A percentile compares a stretch with the other conserved stretches of the same genome.
Evolutionary conservation across 2,329 filamentous ascomycete species (phyloP).

Genomic region (Colletotrichum euphorbiae): DNA sequence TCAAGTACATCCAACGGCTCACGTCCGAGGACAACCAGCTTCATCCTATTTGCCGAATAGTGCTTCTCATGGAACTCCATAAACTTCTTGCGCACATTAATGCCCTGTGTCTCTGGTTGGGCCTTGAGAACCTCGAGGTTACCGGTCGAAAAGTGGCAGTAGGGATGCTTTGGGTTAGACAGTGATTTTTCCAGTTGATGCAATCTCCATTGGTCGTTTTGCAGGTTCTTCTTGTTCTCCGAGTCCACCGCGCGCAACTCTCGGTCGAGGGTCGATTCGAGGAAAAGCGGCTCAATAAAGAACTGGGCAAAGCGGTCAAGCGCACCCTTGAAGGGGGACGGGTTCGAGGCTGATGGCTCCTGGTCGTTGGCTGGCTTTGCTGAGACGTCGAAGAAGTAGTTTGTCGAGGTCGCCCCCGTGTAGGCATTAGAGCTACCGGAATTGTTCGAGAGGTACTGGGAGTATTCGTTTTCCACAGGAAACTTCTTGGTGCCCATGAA

Average conservation of each 20-base stretch:
- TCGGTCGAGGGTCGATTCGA: constrained; percentile 85
- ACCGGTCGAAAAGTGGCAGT: constrained; percentile 91
- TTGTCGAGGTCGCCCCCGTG: constrained; percentile 92
- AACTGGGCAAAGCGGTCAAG: constrained; percentile 95
- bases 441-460: constrained; percentile 89
- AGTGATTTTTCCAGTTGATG: constrained; percentile 89
- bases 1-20: constrained; percentile 86
- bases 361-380: constrained; percentile 77
- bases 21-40: constrained; percentile 85
- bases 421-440: constrained; percentile 96
- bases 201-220: constrained; percentile 88
- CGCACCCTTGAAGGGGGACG: constrained; percentile 78
- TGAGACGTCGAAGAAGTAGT: constrained; percentile 97
- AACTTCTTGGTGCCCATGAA: constrained; percentile 99
- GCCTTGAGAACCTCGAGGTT: constrained; percentile 89
- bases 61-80: constrained; percentile 91
- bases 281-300: constrained; percentile 88
- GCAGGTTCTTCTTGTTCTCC: constrained; percentile 97
- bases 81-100: constrained; percentile 90
- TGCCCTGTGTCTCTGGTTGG: constrained; percentile 79
- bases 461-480: constrained; percentile 94
- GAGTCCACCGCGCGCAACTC: constrained; percentile 92
- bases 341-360: constrained; percentile 65
- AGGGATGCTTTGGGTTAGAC: constrained; percentile 89
- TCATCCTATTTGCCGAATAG: constrained; percentile 95